A percentile compares a stretch with the other conserved stretches of the same genome.
These are phyloP conservation scores for Aureobasidium musti DNA, from an alignment of 2,329 filamentous ascomycete species.

Conservation along the genomic window DNA sequence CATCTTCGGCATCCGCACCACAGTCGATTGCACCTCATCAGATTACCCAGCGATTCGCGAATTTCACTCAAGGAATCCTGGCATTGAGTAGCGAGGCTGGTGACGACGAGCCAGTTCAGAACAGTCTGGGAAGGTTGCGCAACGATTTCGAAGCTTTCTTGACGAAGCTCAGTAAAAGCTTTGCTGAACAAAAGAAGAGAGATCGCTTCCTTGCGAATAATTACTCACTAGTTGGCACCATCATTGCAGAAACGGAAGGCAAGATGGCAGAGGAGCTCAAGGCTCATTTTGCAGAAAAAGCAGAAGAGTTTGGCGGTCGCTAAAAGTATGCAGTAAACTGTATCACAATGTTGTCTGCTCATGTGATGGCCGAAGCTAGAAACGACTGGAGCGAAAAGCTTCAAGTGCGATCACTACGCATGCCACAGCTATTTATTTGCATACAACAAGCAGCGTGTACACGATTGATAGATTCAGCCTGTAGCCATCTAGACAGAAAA, in stretches of 20 bases:
- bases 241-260: slow-evolving; percentile 71
- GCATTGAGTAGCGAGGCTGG: slow-evolving; percentile 83
- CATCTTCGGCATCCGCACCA: slow-evolving; percentile 59
- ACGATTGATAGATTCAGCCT: neutral
- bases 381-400: neutral
- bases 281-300: slow-evolving; percentile 68
- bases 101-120: slow-evolving; percentile 88
- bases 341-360: neutral
- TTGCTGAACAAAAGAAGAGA: slow-evolving; percentile 75
- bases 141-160: slow-evolving; percentile 83
- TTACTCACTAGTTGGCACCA: slow-evolving; percentile 90
- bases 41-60: slow-evolving; percentile 91
- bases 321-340: neutral
- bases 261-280: slow-evolving; percentile 75
- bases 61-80: slow-evolving; percentile 83
- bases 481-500: neutral
- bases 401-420: neutral
- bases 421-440: neutral
- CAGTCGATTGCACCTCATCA: slow-evolving; percentile 84
- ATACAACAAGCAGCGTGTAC: neutral
- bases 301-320: slow-evolving; percentile 37
- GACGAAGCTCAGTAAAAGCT: slow-evolving; percentile 71
- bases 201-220: slow-evolving; percentile 94
- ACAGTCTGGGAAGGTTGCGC: slow-evolving; percentile 74
- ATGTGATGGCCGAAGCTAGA: neutral